Percentiles rank a stretch among this genome's conserved stretches.
phyloP scores from a whole-genome alignment of 768 basidiomycete genomes.

The Pisolithus microcarpus region DNA sequence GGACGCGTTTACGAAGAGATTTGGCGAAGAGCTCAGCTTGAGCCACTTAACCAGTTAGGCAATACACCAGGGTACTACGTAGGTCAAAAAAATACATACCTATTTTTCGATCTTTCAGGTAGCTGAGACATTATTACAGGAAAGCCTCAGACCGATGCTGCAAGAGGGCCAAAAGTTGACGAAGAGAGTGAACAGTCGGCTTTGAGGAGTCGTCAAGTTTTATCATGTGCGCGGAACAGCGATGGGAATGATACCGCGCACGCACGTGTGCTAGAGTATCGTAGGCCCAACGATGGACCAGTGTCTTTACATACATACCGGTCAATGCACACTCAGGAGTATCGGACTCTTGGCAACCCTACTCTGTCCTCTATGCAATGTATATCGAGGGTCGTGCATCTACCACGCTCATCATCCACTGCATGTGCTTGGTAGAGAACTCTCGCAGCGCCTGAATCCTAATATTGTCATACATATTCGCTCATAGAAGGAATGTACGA shows the following conservation, averaged over 20 bases:
- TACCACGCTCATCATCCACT: too few relatives aligned
- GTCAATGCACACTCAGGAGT: too few relatives aligned
- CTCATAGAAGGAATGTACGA: too few relatives aligned
- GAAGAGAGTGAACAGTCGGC: conserved; percentile 11
- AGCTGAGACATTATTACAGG: conserved; percentile 6
- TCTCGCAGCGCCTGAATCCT: too few relatives aligned
- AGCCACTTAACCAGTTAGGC: conserved; percentile 51
- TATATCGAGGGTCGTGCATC: too few relatives aligned
- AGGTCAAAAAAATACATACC: neutral
- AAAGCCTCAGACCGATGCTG: conserved; percentile 21
- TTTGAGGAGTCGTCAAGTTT: conserved; percentile 4
- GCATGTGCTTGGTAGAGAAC: too few relatives aligned
- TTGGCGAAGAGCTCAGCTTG: conserved; percentile 49
- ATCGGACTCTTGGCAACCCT: too few relatives aligned
- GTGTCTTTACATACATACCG: too few relatives aligned
- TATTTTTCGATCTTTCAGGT: neutral
- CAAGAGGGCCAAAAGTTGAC: conserved; percentile 16
- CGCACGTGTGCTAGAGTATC: too few relatives aligned
- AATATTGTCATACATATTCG: too few relatives aligned
- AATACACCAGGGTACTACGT: conserved; percentile 54
- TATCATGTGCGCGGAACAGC: neutral
- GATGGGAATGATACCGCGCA: neutral
- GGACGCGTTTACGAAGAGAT: conserved; percentile 66
- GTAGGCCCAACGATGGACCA: neutral
- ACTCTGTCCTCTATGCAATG: too few relatives aligned